Percentiles rank a stretch among this genome's conserved stretches.
Evolutionary conservation across 148 eudicot genomes (phyloP).

Genomic region (Fagopyrum tataricum): DNA sequence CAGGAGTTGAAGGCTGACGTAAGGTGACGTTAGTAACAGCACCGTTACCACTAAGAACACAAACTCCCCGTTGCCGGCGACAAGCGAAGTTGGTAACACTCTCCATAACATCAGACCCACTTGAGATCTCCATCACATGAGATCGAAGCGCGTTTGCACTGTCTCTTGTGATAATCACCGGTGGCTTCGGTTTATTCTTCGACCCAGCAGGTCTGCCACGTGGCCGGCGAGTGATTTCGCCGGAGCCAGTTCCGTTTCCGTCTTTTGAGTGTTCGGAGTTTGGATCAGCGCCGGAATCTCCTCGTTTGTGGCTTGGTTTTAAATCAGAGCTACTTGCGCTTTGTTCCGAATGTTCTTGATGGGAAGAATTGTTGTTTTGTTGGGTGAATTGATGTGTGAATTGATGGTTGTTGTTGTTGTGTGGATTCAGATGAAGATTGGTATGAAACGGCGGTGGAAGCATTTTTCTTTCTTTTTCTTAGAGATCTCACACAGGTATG

Average conservation of each 20-base stretch:
- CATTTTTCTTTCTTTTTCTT: conserved; percentile 13
- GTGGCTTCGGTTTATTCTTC: conserved; percentile 37
- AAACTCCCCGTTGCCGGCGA: conserved; percentile 32
- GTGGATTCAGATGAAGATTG: conserved; percentile 31
- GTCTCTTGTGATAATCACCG: conserved; percentile 33
- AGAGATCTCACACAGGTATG: too few relatives aligned
- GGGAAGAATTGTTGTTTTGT: conserved; percentile 9
- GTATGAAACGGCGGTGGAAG: conserved; percentile 40
- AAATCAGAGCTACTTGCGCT: conserved; percentile 33
- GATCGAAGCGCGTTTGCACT: conserved; percentile 40
- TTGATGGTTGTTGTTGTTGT: conserved; percentile 21
- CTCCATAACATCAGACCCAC: conserved; percentile 31
- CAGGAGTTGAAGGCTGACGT: conserved; percentile 28
- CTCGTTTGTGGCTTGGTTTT: conserved; percentile 7
- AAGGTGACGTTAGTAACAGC: conserved; percentile 30
- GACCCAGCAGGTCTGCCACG: conserved; percentile 36
- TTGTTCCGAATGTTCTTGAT: conserved; percentile 22
- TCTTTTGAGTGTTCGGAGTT: conserved; percentile 1
- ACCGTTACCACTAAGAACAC: conserved; percentile 30
- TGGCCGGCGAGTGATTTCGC: conserved; percentile 24
- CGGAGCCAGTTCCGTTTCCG: conserved; percentile 15
- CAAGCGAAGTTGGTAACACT: conserved; percentile 30
- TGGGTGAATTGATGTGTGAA: conserved; percentile 20
- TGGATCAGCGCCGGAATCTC: conserved; percentile 7
- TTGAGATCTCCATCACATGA: conserved; percentile 36